Evolutionary conservation across 805 yeast genomes (phyloP), one percentile per base, ranked within the genome.

Genomic region (Metschnikowia dekortorum): DNA sequence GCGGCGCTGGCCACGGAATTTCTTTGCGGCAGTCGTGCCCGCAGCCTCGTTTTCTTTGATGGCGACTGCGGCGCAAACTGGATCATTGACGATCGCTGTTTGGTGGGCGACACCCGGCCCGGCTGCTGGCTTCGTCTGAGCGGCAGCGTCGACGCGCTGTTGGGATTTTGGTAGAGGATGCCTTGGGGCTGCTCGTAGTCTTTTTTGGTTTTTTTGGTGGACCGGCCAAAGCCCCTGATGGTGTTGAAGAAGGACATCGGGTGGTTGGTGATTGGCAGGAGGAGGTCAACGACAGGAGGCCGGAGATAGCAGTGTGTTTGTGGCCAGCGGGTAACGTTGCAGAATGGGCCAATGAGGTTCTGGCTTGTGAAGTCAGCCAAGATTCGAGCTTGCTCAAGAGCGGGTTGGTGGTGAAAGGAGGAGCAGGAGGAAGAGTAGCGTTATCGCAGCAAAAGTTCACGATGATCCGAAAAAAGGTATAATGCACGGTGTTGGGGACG

Each of bases 161-260:
- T 65, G 1, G 70, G 53, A 50, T 66, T 68, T 18, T 64, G 57
- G 53, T 70, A 73, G n/a, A 68, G 46, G n/a, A 66, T 58, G 7
- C 65, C 56, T 30, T 54, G 57, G 4, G 66, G 63, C 26, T 58
- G 63, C 30, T 58, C 61, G 35, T 54, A 53, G 11, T 58, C 61
- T 55, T 71, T 73, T 53, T 73, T 76, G 42, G 64, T 70, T 59
- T 76, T 75, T 51, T 76, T 74, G 33, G 78, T 69, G 52, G 70
- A 67, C 56, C 78, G 64, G 18, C 78, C 78, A 46, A 76, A 65
- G 18, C 80, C 80, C 59, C 79, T 61, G 43, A 76, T 74, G 35
- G 79, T 73, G 56, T 72, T 73, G 37, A 75, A 66, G 54, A 75
- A 75, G 9, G 80, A 75, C 80, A 75, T 75, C 22, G 22, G 1